Evolutionary conservation across 768 basidiomycete species (phyloP).

Genomic region (Pluteus cervinus): DNA sequence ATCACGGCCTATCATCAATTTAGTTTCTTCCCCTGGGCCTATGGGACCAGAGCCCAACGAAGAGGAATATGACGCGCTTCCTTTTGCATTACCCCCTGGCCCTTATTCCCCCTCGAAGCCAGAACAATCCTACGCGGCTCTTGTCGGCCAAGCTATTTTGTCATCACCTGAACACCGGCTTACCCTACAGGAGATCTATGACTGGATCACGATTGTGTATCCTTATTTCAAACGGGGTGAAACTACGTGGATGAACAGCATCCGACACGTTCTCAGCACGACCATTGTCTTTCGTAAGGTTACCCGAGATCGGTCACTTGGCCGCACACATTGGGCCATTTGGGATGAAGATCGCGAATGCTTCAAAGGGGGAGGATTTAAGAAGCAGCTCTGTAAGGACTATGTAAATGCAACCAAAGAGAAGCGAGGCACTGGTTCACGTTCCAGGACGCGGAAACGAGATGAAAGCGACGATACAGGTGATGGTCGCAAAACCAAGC

Average conservation of each 20-base stretch:
- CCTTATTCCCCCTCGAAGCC: conserved; percentile 81
- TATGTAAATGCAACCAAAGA: conserved; percentile 29
- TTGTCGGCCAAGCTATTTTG: conserved; percentile 92
- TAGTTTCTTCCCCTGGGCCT: conserved; percentile 82
- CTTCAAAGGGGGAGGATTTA: conserved; percentile 79
- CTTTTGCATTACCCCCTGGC: conserved; percentile 76
- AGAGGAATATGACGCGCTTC: conserved; percentile 59
- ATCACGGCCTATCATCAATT: conserved; percentile 50
- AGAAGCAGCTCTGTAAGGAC: conserved; percentile 53
- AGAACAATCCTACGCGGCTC: conserved; percentile 85
- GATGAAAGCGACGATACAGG: conserved; percentile 20
- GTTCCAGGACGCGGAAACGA: conserved; percentile 33
- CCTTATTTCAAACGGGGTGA: conserved; percentile 92
- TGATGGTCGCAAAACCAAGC: conserved; percentile 39
- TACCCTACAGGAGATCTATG: conserved; percentile 93
- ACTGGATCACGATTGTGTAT: conserved; percentile 91
- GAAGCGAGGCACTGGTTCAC: conserved; percentile 23
- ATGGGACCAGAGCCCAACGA: conserved; percentile 62
- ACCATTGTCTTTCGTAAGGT: conserved; percentile 89
- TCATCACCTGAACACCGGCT: conserved; percentile 79
- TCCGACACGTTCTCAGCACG: conserved; percentile 93
- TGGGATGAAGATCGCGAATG: conserved; percentile 78
- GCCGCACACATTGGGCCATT: conserved; percentile 86
- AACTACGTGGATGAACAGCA: conserved; percentile 96
- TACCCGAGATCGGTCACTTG: conserved; percentile 67